Conservation (phyloP, 352 stramenopile genomes). For the Pythium folliculosum region DNA sequence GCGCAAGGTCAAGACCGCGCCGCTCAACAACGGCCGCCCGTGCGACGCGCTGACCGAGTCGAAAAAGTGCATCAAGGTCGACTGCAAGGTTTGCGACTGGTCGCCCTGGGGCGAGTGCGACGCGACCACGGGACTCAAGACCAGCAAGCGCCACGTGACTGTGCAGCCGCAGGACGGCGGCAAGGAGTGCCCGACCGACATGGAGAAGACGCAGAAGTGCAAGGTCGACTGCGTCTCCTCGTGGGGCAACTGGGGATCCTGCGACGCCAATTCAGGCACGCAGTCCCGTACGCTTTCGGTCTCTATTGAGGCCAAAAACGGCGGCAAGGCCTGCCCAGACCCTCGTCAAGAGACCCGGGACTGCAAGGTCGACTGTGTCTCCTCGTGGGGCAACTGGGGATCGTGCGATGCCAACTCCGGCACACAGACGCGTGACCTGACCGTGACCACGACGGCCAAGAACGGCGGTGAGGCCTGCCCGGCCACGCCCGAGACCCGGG, state of each 20-base stretch:
- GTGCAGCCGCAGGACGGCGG: constrained; percentile 13
- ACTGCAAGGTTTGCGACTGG: constrained; percentile 18
- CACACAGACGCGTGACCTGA: background rate
- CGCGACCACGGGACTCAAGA: background rate
- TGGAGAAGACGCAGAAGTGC: background rate
- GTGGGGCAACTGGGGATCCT: background rate
- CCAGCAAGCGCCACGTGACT: constrained; percentile 2
- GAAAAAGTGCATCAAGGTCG: constrained; percentile 8
- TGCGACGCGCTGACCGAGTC: constrained; percentile 18
- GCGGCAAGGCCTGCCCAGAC: background rate
- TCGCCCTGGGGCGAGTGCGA: background rate
- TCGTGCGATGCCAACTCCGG: background rate
- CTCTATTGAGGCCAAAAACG: background rate
- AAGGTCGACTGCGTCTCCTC: background rate
- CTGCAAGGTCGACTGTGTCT: background rate
- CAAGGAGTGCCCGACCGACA: constrained; percentile 4
- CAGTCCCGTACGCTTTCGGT: background rate
- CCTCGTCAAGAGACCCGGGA: background rate
- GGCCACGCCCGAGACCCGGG: background rate
- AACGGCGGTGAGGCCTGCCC: background rate
- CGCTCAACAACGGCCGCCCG: background rate
- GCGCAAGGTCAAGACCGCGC: constrained; percentile 2
- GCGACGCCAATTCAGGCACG: background rate
- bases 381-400: background rate
- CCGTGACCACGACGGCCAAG: background rate